Base-by-base conservation (phyloP, 371 early-diverging fungal species). In the Mucor sp. region DNA sequence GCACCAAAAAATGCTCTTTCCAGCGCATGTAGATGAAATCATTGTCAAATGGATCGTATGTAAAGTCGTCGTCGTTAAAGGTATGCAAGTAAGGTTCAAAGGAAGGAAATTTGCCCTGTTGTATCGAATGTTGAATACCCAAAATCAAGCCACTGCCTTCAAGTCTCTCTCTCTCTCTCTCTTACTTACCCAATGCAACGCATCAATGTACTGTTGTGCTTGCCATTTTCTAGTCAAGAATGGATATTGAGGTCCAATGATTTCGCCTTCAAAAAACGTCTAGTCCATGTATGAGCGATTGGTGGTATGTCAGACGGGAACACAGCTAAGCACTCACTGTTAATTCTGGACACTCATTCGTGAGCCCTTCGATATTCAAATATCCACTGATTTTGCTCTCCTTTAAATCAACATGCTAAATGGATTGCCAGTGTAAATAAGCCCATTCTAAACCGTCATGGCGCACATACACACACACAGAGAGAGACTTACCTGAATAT, bases 1-100 rank as follows among this genome's bases (percentile, higher is more conserved):
- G 97, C 1, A 97, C 95, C 55, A 98, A 76, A 74, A 97, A 98
- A 65, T 90, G 92, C 70, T 98, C 98, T 86, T 96, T 97, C 97
- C 97, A 97, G 27, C 98, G 87, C 98, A 97, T 97, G 74, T 94
- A 97, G 28, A 97, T 77, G 63, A 86, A 86, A 63, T 95, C 93
- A 53, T 80, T 80, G 2, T 58, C 25, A 35, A 75, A 63, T 63
- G 87, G 90, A 76, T 93, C 90, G 72, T 90, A 91, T 23, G 74
- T 71, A 74, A 90, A 89, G 19, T 78, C 82, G 59, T 93, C 91
- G 47, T 87, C 60, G 63, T 90, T 88, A 74, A 95, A 93, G 3
- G 62, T 67, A 55, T 84, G 73, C 67, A 80, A 79, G 79, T 62
- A 80, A 2, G 82, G 83, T 33, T 76, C 67, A 65, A 93, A 95